Evolutionary conservation across 2,329 filamentous ascomycete species (phyloP), one percentile per base, ranked within the genome.

Genomic region (Calonectria ilicicola): DNA sequence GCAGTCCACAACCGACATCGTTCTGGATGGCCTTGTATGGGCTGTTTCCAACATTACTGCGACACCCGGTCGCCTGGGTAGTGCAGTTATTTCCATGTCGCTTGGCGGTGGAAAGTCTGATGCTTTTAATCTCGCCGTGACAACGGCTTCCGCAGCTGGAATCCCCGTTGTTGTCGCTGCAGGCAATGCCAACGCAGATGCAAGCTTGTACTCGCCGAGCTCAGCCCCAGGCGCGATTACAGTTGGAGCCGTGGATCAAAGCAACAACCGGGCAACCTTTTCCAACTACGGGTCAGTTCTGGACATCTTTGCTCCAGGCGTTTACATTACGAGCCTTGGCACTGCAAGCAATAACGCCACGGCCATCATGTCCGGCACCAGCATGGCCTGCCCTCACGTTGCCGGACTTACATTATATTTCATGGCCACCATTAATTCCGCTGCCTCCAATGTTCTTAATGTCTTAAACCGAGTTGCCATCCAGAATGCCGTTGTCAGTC

Each of bases 381-480:
- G 65, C 27, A 76, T 76, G 75, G 89, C 91, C 14, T 85, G 87
- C 1, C 91, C 91, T 0, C 90, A 92, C 77, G 87, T 93, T 53
- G 87, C 89, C 40, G 91, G 91, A n/a, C 83, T 93, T 1, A 90
- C 89, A 6, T 90, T 90, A 6, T 93, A 92, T 80, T 40, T 60
- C 7, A 60, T 60, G 63, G 63, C 49, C 5, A 53, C 49, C 6
- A 32, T 9, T 17, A 53, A 53, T 17, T 19, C 29, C 2, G 21
- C 32, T 19, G 29, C 49, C 7, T n/a, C 49, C 2, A 21, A 17
- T 21, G 10, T 17, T 32, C 17, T 53, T 8, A 32, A 5, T 26
- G 32, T 29, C 26, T 32, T 53, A 21, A 26, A 29, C 8, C 27
- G n/a, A 27, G 0, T 53, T 32, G 49, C 49, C 32, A 19, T 53